These are phyloP conservation scores for Phyllosticta paracitricarpa DNA, from an alignment of 2,329 filamentous ascomycete species.

Conservation along the genomic window DNA sequence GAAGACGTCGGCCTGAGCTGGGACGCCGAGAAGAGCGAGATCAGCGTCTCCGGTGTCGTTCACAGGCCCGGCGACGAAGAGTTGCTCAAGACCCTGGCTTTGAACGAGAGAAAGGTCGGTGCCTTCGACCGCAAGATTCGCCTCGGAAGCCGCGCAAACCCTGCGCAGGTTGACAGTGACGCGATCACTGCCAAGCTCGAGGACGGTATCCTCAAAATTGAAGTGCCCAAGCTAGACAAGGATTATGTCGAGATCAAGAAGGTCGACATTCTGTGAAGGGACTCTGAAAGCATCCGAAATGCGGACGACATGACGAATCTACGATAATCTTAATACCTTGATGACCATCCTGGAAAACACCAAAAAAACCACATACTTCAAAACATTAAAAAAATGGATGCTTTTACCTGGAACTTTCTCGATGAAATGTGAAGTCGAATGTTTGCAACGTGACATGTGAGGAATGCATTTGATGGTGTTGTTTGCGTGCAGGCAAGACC, in stretches of 20 bases:
- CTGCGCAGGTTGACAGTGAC: constrained; percentile 55
- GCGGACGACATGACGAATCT: background rate
- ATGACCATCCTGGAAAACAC: background rate
- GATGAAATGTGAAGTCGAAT: background rate
- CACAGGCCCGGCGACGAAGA: constrained; percentile 63
- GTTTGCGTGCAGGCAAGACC: background rate
- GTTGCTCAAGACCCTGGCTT: constrained; percentile 50
- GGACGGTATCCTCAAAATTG: constrained; percentile 66
- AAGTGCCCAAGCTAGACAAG: constrained; percentile 63
- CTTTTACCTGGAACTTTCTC: background rate
- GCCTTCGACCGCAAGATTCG: constrained; percentile 62
- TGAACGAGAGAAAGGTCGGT: constrained; percentile 61
- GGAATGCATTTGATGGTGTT: background rate
- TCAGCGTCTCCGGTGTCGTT: constrained; percentile 63
- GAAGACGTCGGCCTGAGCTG: constrained; percentile 69
- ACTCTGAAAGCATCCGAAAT: background rate
- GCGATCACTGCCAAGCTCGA: constrained; percentile 66
- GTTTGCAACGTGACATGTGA: background rate
- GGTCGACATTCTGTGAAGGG: constrained; percentile 38
- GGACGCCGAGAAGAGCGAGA: constrained; percentile 55
- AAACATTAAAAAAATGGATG: constrained; percentile 6
- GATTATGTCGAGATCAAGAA: constrained; percentile 49
- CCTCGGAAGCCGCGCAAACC: constrained; percentile 44
- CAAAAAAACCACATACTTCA: background rate
- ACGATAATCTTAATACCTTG: background rate